These are phyloP conservation scores for Talaromyces sp. DNA, from an alignment of 2,329 filamentous ascomycete genomes.

Conservation along the genomic window DNA sequence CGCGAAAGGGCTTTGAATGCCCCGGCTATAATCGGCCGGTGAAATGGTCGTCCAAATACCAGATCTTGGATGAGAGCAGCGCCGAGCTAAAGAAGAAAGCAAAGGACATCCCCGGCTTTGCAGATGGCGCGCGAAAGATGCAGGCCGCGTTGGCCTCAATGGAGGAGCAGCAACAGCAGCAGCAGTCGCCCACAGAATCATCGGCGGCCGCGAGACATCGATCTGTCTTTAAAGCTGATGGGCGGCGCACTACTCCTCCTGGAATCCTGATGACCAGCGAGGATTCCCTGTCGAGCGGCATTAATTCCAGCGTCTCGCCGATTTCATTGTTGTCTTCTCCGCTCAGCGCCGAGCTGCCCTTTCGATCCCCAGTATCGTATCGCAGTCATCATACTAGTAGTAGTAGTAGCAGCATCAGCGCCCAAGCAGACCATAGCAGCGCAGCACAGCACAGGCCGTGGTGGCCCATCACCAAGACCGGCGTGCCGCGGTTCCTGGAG, in stretches of 20 bases:
- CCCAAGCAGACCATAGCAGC: background rate
- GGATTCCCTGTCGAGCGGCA: background rate
- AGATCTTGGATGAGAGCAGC: background rate
- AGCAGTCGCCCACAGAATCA: background rate
- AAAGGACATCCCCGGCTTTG: background rate
- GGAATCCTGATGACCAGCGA: background rate
- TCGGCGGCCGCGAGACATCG: background rate
- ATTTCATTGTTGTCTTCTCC: background rate
- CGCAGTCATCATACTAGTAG: background rate
- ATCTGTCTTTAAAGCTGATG: background rate
- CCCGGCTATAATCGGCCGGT: slow-evolving; percentile 6
- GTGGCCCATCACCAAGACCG: background rate
- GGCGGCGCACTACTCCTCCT: background rate
- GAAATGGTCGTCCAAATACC: slow-evolving; percentile 7
- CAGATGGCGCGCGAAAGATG: background rate
- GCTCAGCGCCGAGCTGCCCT: background rate
- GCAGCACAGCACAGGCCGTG: background rate
- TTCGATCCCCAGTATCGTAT: background rate
- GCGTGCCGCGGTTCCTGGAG: background rate
- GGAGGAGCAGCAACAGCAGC: background rate
- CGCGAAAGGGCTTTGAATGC: slow-evolving; percentile 3
- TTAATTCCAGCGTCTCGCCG: background rate
- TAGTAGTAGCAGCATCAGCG: background rate
- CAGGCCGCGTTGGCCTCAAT: background rate
- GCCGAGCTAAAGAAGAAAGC: background rate